phyloP scores from a whole-genome alignment of 2,329 filamentous ascomycete species.

The Leptographium wingfieldii region DNA sequence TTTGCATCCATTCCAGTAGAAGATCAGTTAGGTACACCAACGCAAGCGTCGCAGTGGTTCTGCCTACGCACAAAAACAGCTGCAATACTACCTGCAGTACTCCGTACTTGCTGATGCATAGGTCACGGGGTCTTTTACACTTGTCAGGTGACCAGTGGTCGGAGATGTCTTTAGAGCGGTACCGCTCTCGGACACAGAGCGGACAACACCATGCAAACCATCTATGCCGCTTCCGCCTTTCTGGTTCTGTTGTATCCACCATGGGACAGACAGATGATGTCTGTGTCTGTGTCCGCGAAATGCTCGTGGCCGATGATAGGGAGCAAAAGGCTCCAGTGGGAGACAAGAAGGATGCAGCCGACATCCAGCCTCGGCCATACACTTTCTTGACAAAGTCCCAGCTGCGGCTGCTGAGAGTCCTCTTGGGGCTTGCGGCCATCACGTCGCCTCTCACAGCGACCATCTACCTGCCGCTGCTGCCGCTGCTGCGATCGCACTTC shows the following conservation, averaged over 20 bases:
- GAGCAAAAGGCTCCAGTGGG: neutral
- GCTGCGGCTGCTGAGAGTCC: neutral
- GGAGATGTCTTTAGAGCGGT: neutral
- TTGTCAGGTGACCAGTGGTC: neutral
- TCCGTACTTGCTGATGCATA: neutral
- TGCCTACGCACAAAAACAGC: neutral
- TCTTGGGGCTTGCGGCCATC: slow-evolving; percentile 8
- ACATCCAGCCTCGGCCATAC: neutral
- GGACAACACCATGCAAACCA: neutral
- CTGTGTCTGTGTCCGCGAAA: neutral
- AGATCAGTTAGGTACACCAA: no score
- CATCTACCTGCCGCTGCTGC: slow-evolving; percentile 30
- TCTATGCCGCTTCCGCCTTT: neutral
- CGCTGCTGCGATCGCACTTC: slow-evolving; percentile 18
- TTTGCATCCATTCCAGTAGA: no score
- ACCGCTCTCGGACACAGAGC: neutral
- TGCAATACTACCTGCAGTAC: neutral
- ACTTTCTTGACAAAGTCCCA: neutral
- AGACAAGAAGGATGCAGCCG: neutral
- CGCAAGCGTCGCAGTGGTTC: no score
- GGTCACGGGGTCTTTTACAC: neutral
- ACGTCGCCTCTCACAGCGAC: slow-evolving; percentile 20
- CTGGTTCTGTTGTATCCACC: neutral
- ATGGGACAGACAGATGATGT: neutral
- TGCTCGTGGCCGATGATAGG: neutral